Evolutionary conservation across 345 rosid genomes (phyloP).

Genomic region (Hevea brasiliensis): DNA sequence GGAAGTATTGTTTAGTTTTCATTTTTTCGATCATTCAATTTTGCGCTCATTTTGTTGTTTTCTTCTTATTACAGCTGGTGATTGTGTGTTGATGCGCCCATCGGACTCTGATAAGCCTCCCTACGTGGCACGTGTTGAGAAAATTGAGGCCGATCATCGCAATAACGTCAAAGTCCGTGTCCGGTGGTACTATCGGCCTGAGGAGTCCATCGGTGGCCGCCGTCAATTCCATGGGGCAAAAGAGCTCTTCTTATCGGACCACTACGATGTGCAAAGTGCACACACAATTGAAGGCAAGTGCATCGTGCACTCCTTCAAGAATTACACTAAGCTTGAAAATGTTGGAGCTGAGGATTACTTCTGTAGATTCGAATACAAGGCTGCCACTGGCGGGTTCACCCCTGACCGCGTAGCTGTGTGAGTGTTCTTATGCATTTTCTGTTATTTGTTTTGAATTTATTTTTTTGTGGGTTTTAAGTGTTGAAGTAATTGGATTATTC

Average conservation of each 20-base stretch:
- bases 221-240: constrained; percentile 86
- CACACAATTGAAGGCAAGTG: constrained; percentile 86
- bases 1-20: too few relatives aligned
- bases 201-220: constrained; percentile 86
- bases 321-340: constrained; percentile 77
- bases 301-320: constrained; percentile 75
- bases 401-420: constrained; percentile 90
- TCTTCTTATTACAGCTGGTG: constrained; percentile 52
- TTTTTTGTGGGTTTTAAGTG: neutral
- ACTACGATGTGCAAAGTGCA: constrained; percentile 72
- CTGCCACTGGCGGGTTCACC: constrained; percentile 75
- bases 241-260: constrained; percentile 79
- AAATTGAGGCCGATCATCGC: constrained; percentile 75
- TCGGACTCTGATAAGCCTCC: constrained; percentile 75
- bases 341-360: constrained; percentile 86
- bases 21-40: neutral
- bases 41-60: constrained; percentile 1
- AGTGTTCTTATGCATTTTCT: constrained; percentile 30
- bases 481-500: neutral
- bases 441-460: neutral
- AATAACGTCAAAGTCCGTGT: constrained; percentile 74
- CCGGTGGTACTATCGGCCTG: constrained; percentile 83
- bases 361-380: constrained; percentile 79
- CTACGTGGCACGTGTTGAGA: constrained; percentile 80
- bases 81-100: constrained; percentile 84